Conservation (phyloP, 2,329 filamentous ascomycete genomes). For the Fusarium decemcellulare region DNA sequence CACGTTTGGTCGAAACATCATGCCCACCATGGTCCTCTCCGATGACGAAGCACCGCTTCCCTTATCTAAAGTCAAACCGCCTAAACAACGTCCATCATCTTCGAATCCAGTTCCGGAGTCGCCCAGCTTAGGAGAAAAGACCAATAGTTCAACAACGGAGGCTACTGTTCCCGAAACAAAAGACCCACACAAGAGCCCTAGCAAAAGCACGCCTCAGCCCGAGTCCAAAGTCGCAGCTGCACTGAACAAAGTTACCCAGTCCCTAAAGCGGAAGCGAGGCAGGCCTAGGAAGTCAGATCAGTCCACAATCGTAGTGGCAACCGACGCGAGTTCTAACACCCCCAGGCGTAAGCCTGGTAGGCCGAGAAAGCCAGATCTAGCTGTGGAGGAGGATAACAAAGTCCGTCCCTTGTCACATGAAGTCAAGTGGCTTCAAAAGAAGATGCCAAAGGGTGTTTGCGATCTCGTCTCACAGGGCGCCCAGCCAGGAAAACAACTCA, state of each 20-base stretch:
- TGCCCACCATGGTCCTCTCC: slow-evolving; percentile 48
- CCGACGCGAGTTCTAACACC: not conserved
- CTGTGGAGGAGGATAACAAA: not conserved
- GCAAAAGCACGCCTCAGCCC: not conserved
- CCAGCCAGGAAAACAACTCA: not conserved
- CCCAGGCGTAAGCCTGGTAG: slow-evolving; percentile 14
- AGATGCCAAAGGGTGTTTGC: slow-evolving; percentile 9
- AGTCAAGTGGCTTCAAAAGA: slow-evolving; percentile 36
- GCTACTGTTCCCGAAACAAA: not conserved
- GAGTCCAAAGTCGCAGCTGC: not conserved
- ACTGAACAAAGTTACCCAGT: not conserved
- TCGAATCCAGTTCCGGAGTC: not conserved
- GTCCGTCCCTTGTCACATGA: slow-evolving; percentile 13
- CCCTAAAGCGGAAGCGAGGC: slow-evolving; percentile 39
- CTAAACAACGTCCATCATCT: slow-evolving; percentile 1
- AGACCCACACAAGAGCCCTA: not conserved
- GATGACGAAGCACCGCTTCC: slow-evolving; percentile 55
- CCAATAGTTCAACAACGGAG: not conserved
- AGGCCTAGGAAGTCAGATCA: slow-evolving; percentile 37
- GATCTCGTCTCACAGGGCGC: not conserved
- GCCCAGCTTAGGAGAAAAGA: not conserved
- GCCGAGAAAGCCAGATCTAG: slow-evolving; percentile 14
- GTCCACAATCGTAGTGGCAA: not conserved
- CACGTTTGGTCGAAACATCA: not conserved
- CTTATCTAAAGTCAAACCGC: slow-evolving; percentile 25